phyloP scores from a whole-genome alignment of 345 rosid genomes.

The Eucalyptus erythrocorys region DNA sequence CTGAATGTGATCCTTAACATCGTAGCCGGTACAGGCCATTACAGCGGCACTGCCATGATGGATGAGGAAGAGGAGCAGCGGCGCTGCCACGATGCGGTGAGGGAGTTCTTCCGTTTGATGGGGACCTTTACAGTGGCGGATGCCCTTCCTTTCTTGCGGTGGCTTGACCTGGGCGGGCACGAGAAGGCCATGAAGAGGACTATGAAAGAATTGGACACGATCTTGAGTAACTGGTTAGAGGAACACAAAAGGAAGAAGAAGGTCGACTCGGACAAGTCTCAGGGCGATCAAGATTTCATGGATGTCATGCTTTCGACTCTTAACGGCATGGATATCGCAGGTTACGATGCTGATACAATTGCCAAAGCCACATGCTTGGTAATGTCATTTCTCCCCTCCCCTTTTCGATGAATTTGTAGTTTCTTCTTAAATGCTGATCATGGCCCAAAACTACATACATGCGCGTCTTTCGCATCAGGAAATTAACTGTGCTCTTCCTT shows the following conservation, averaged over 20 bases:
- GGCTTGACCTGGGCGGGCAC: conserved; percentile 11
- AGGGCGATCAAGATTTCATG: conserved; percentile 2
- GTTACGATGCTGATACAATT: background rate
- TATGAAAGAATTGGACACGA: background rate
- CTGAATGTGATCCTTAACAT: conserved; percentile 11
- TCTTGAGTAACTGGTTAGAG: conserved; percentile 2
- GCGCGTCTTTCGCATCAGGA: background rate
- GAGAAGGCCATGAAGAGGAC: conserved; percentile 8
- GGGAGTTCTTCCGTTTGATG: background rate
- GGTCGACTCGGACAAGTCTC: background rate
- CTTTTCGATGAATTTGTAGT: background rate
- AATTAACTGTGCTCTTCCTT: background rate
- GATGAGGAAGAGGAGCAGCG: background rate
- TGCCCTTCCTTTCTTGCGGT: conserved; percentile 11
- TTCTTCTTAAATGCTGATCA: background rate
- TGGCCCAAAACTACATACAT: background rate
- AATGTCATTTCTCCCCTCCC: background rate
- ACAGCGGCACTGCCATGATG: background rate
- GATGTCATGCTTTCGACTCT: background rate
- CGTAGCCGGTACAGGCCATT: conserved; percentile 16
- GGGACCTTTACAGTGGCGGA: conserved; percentile 6
- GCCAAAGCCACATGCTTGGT: background rate
- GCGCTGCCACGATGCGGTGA: background rate
- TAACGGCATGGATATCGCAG: background rate
- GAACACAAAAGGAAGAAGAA: background rate